Base-by-base conservation (phyloP, 2,329 filamentous ascomycete species). In the Colletotrichum scovillei region DNA sequence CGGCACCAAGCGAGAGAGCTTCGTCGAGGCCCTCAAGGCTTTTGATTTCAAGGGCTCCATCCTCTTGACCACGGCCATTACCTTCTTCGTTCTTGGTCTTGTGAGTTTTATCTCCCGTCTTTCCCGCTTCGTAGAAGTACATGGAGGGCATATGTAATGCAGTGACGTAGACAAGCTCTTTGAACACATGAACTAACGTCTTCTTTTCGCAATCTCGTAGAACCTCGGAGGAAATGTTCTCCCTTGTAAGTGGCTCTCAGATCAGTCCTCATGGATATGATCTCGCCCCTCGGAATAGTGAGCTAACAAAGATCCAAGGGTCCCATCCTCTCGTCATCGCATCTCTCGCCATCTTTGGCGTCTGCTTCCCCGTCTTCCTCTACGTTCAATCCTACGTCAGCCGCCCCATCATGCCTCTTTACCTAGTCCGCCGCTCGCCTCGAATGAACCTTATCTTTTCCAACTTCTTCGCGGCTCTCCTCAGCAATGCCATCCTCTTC, bases 171-270 rank as follows among this genome's bases (percentile, higher is more conserved):
- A 11, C 69, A 26, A 35, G n/a, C 30, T 57, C 16, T 46, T 14
- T 46, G 5, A 16, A 38, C 4, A 16, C 19, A 6, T 55, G 4
- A 55, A 3, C 72, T 76, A 22, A 75, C 32, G 9, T 38, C 38
- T 42, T 42, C 14, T 42, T 42, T 4, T 4, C 11, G 42, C 26
- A 22, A 16, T 62, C 19, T 30, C 12, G 5, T 62, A 90, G 86
- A 92, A 87, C 69, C 84, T 92, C 3, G 91, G 91, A 62, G 91
- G 91, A n/a, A 92, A 92, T 70, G 82, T 92, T 5, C 32, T 35
- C 32, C 32, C 32, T 11, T 35, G 32, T 35, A 35, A 35, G 32
- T 35, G 11, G 32, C 32, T 35, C 8, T 12, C 2, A 12, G 11
- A 12, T 35, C 32, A 35, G 9, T 11, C 11, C 32, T 11, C 9